Percentiles rank a stretch among this genome's conserved stretches.
phyloP scores from a whole-genome alignment of 495 filamentous ascomycete genomes.

The Aspergillus ostianus region DNA sequence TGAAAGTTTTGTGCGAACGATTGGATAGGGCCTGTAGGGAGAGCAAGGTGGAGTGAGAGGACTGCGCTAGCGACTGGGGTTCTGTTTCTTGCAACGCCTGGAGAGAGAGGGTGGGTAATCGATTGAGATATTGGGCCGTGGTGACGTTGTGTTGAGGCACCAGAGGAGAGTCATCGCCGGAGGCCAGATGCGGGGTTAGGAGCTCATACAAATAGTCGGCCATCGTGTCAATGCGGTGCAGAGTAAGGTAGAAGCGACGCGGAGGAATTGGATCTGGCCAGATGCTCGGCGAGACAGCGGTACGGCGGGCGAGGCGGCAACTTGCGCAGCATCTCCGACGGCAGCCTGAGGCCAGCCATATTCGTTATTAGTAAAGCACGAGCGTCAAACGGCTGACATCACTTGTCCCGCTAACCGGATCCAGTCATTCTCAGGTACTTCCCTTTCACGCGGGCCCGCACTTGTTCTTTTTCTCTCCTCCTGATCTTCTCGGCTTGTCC shows the following conservation, averaged over 20 bases:
- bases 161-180: conserved; percentile 21
- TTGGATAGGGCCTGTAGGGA: conserved; percentile 88
- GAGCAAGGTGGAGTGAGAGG: conserved; percentile 76
- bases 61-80: conserved; percentile 73
- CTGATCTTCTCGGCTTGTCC: not conserved
- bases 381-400: conserved; percentile 10
- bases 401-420: conserved; percentile 15
- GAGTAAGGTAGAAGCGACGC: not conserved
- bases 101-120: conserved; percentile 76
- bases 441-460: conserved; percentile 4
- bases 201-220: conserved; percentile 72
- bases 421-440: conserved; percentile 10
- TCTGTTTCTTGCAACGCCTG: conserved; percentile 70
- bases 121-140: conserved; percentile 68
- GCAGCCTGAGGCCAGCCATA: not conserved
- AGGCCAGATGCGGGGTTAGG: conserved; percentile 60
- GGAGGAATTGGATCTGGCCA: conserved; percentile 11
- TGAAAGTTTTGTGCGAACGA: conserved; percentile 85
- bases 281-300: conserved; percentile 8
- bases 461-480: conserved; percentile 2
- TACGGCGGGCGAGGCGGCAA: conserved; percentile 38
- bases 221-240: conserved; percentile 40
- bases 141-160: conserved; percentile 45
- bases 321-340: conserved; percentile 25
- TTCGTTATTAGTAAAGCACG: not conserved